Base-by-base conservation (phyloP, 345 rosid genomes). In the Citrus mangshanensis region DNA sequence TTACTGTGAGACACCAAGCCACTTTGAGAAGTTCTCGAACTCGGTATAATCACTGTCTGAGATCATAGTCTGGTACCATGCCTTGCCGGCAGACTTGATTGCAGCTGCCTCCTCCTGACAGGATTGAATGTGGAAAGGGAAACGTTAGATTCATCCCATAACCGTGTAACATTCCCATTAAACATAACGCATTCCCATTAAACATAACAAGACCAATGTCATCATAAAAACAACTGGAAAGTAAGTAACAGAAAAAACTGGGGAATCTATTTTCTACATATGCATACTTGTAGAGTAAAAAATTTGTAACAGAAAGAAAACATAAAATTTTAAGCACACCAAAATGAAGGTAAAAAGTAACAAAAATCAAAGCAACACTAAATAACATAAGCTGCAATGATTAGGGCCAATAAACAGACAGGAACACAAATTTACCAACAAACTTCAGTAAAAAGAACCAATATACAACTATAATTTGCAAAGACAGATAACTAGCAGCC, bases 1-100 rank as follows among this genome's bases (percentile, higher is more conserved):
- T 87, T 61, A 93, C 89, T 93, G 97, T 1, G 92, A 83, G 5
- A 87, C 95, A 1, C 91, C 93, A 21, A 93, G 88, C 98, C 98
- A 93, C 86, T 94, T 94, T 10, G 95, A 49, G 94, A 93, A 93
- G 84, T 85, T 89, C 60, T 94, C 98, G 10, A 93, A 93, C 75
- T 87, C 96, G 0, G 97, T 90, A 88, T 91, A 96, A 71, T 96
- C 99, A 55, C 93, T 85, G 86, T 96, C 99, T 0, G 98, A 94
- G 24, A 94, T 91, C 99, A 96, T 96, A 0, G 98, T 94, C 73
- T 89, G 78, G 77, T 92, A 94, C 98, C 98, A 96, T 5, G 98
- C 94, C 85, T 94, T 94, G 5, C 99, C 98, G 3, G 98, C 98
- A 13, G 94, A 87, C 88, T 75, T 93, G 66, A 91, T 78, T 0